These are phyloP conservation scores for Arthrobotrys entomopaga DNA, from an alignment of 2,329 filamentous ascomycete species.

Conservation along the genomic window DNA sequence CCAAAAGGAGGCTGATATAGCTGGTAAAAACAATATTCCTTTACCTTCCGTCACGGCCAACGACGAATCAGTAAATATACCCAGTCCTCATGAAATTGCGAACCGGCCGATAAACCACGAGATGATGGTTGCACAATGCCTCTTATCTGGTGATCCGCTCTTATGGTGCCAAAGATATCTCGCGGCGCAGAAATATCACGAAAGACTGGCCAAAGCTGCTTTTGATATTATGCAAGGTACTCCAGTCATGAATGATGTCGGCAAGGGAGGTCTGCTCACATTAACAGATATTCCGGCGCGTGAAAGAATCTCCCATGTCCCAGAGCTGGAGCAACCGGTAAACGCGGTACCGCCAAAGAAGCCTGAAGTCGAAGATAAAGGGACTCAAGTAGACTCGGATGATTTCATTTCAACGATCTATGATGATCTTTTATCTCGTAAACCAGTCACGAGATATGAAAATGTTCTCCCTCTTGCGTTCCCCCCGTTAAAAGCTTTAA, in stretches of 20 bases:
- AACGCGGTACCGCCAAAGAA: too few relatives aligned
- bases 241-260: too few relatives aligned
- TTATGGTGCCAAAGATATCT: conserved; percentile 5
- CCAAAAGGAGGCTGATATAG: too few relatives aligned
- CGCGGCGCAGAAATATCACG: not conserved
- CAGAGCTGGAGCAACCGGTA: too few relatives aligned
- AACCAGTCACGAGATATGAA: too few relatives aligned
- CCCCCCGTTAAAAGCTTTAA: too few relatives aligned
- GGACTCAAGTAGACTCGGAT: too few relatives aligned
- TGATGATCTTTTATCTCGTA: too few relatives aligned
- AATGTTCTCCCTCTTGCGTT: too few relatives aligned
- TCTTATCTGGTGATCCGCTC: not conserved
- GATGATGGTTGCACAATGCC: not conserved
- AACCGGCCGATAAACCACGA: conserved; percentile 4
- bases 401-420: too few relatives aligned
- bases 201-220: not conserved
- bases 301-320: not conserved
- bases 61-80: not conserved
- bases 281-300: not conserved
- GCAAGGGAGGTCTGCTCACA: not conserved
- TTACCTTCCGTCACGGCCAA: not conserved
- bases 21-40: too few relatives aligned
- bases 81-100: not conserved
- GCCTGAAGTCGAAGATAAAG: too few relatives aligned
- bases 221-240: not conserved